phyloP scores from a whole-genome alignment of 2,329 filamentous ascomycete species.

The Fusarium pseudocircinatum region DNA sequence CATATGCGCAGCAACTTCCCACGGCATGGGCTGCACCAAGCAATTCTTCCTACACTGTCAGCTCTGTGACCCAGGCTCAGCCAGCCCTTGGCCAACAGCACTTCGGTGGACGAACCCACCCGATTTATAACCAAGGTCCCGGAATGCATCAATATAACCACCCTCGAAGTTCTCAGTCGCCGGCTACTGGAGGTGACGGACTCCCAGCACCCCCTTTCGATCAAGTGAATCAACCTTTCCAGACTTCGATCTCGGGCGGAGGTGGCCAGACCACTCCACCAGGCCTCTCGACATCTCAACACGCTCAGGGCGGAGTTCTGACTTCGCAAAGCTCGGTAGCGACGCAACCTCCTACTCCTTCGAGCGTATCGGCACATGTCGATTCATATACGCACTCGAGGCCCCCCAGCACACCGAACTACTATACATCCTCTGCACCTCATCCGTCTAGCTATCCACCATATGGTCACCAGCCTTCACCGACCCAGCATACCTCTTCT shows the following conservation, averaged over 20 bases:
- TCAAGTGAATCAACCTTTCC: constrained; percentile 71
- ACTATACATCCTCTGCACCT: constrained; percentile 65
- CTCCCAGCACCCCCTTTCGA: constrained; percentile 76
- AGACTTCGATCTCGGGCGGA: constrained; percentile 65
- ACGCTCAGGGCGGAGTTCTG: constrained; percentile 40
- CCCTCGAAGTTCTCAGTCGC: constrained; percentile 53
- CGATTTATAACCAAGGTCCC: constrained; percentile 61
- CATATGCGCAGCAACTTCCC: constrained; percentile 66
- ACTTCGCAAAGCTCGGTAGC: constrained; percentile 41
- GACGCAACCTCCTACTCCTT: constrained; percentile 59
- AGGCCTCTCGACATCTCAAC: constrained; percentile 45
- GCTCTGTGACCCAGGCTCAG: constrained; percentile 52
- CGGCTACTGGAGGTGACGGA: constrained; percentile 66
- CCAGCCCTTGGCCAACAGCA: constrained; percentile 43
- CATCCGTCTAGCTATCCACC: constrained; percentile 58
- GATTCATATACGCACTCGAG: constrained; percentile 64
- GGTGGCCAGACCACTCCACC: constrained; percentile 48
- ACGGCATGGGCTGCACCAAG: constrained; percentile 69
- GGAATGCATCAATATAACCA: constrained; percentile 53
- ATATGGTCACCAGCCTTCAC: constrained; percentile 51
- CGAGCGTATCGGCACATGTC: constrained; percentile 63
- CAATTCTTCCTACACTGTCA: constrained; percentile 61
- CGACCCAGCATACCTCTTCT: constrained; percentile 59
- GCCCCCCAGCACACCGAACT: constrained; percentile 67
- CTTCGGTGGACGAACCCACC: constrained; percentile 43